phyloP scores from a whole-genome alignment of 139 green algal genomes.

The Tetraselmis striata region DNA sequence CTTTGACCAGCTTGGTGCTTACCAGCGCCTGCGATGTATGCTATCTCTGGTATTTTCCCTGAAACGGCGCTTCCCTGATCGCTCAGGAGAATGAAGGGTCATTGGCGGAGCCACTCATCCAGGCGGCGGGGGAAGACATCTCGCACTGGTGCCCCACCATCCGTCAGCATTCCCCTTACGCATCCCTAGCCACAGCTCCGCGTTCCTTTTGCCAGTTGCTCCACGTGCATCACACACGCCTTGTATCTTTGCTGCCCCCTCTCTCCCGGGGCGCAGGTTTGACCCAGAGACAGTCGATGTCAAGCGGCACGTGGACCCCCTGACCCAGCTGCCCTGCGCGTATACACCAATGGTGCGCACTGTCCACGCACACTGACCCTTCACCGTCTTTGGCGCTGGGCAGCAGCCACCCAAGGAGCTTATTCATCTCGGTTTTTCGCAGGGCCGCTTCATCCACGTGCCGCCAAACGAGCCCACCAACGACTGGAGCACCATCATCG shows the following conservation, averaged over 20 bases:
- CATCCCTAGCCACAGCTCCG: too few species aligned
- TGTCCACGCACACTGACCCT: too few species aligned
- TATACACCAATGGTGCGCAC: constrained; percentile 27
- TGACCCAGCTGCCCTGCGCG: constrained; percentile 39
- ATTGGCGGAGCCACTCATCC: constrained; percentile 49
- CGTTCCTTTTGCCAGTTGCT: too few species aligned
- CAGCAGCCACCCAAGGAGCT: neutral
- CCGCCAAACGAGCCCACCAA: constrained; percentile 41
- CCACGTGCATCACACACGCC: too few species aligned
- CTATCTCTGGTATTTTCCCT: too few species aligned
- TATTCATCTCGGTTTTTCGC: neutral
- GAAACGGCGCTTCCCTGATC: neutral
- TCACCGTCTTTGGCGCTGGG: too few species aligned
- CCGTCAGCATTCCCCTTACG: too few species aligned
- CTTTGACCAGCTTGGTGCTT: neutral
- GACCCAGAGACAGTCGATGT: constrained; percentile 46
- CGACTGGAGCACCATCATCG: constrained; percentile 50
- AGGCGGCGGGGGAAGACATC: constrained; percentile 60
- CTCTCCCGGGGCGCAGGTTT: constrained; percentile 46
- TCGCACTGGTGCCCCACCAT: too few species aligned
- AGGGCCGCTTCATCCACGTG: constrained; percentile 65
- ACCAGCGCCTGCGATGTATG: too few species aligned
- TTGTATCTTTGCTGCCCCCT: too few species aligned
- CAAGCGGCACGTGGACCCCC: constrained; percentile 37
- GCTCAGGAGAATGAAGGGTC: constrained; percentile 42